Base-by-base conservation (phyloP, 176 grass and related monocot genomes). In the Rhynchospora pubera region DNA sequence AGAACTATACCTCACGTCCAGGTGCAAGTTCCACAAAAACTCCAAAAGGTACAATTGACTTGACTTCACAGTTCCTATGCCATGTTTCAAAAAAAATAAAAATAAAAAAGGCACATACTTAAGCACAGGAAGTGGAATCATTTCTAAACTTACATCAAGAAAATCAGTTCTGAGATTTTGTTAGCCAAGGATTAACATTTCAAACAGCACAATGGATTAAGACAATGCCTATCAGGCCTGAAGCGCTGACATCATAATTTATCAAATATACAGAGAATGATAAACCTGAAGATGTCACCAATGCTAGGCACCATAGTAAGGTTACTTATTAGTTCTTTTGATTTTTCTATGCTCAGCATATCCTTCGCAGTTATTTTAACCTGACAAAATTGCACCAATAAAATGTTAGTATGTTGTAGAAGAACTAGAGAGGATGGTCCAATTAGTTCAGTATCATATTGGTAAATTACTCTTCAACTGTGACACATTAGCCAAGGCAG, bases 11-110 rank as follows among this genome's bases (percentile, higher is more conserved):
- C 92, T 98, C 92, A 82, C 90, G 92, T 21, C 95, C 92, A 51
- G 95, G 92, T 88, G 92, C 95, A 91, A 98, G 91, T 91, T 98
- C 95, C 76, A 98, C 92, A 87, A 98, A 98, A 68, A 83, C 95
- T 87, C 95, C 95, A 18, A 91, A 98, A 43, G 88, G 73, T 77
- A 91, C 92, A 87, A 98, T 91, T 64, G 95, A 83, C 79, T 94
- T 98, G 52, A 98, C 91, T 83, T 92, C 95, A 62, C 95, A 94
- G 59, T 91, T 91, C 85, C 95, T 98, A 73, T 42, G 12, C 69
- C 58, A 67, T 58, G 62, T 73, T 57, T 51, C 62, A 65, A 85
- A 44, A 71, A 66, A 62, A 86, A 61, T 69, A 7, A 69, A 5
- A 83, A 26, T 42, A 75, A 89, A 48, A 26, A 62, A 47, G 7